Evolutionary conservation across 2,329 filamentous ascomycete species (phyloP), one percentile per base, ranked within the genome.

Genomic region (Drechslera avenae): DNA sequence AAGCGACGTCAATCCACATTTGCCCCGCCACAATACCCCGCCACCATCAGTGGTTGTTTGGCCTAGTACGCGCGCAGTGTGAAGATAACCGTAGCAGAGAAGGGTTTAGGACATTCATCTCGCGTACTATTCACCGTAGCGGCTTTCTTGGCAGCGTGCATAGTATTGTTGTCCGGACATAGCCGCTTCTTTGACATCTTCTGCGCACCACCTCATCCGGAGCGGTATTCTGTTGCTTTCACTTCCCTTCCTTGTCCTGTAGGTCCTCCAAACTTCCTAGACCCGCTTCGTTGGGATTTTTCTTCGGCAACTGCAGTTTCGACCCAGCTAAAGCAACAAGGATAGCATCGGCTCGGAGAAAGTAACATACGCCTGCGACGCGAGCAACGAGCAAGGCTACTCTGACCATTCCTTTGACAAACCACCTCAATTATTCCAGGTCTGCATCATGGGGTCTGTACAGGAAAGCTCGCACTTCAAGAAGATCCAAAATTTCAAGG

Each of bases 401-500:
- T 39, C 35, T 8, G 23, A 51, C 30, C 52, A 35, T 5, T 30
- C 23, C 28, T 16, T 34, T 30, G 32, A 14, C 7, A n/a, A 32
- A 26, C n/a, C 26, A 23, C 23, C 31, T 30, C 40, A 10, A 23
- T 18, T 39, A 5, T 46, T 53, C 41, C 21, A 39, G 5, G 54
- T 51, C 61, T 57, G 18, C 56, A 67, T 10, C 2, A 73, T 73
- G 68, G 65, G 64, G 35, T 63, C 69, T 16, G 52, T 64, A 8
- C 57, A 69, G 36, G 59, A 78, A 44, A 76, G 76, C 49, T 70
- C 76, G 3, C 83, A 87, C 67, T 97, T 97, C 76, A 90, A 87
- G 72, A 88, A 87, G 64, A 80, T 96, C 40, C 91, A 96, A 70
- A 86, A 84, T 67, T 96, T 99, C 77, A 83, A 88, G 60, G 88